Conservation (phyloP, 2,329 filamentous ascomycete genomes). For the Lachnellula subtilissima region DNA sequence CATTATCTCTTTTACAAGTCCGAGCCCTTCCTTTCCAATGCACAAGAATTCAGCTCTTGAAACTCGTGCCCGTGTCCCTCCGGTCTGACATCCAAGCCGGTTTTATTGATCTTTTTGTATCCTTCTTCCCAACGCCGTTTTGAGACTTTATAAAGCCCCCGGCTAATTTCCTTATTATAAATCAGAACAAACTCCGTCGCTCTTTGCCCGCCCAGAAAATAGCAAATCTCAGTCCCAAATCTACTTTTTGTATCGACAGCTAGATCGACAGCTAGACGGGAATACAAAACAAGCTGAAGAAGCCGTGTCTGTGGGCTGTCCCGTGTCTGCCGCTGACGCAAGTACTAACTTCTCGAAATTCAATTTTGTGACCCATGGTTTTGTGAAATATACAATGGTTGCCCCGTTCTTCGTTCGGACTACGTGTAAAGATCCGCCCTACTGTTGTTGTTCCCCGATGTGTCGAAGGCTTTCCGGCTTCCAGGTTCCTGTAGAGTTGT, state of each 20-base stretch:
- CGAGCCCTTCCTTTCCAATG: conserved; percentile 4
- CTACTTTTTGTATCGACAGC: conserved; percentile 7
- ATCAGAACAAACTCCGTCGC: too few species aligned
- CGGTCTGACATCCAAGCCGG: conserved; percentile 3
- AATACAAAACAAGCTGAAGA: background rate
- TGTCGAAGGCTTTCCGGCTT: conserved; percentile 69
- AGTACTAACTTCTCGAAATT: conserved; percentile 1
- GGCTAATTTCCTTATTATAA: too few species aligned
- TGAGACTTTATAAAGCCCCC: background rate
- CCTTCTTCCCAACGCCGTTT: background rate
- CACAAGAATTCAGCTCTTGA: conserved; percentile 31
- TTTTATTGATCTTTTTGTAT: background rate
- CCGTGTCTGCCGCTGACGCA: conserved; percentile 13
- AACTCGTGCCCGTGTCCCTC: conserved; percentile 17
- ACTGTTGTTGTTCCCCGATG: conserved; percentile 44
- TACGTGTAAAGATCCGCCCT: background rate
- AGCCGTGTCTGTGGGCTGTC: background rate
- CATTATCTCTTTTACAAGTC: background rate
- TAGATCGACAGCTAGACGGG: background rate
- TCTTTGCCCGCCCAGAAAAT: background rate
- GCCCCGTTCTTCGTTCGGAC: background rate
- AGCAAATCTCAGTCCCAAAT: conserved; percentile 11
- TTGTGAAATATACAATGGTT: conserved; percentile 8
- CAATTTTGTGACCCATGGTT: background rate
- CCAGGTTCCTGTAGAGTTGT: conserved; percentile 57